phyloP scores from a whole-genome alignment of 768 basidiomycete genomes.

The Hebeloma cylindrosporum region DNA sequence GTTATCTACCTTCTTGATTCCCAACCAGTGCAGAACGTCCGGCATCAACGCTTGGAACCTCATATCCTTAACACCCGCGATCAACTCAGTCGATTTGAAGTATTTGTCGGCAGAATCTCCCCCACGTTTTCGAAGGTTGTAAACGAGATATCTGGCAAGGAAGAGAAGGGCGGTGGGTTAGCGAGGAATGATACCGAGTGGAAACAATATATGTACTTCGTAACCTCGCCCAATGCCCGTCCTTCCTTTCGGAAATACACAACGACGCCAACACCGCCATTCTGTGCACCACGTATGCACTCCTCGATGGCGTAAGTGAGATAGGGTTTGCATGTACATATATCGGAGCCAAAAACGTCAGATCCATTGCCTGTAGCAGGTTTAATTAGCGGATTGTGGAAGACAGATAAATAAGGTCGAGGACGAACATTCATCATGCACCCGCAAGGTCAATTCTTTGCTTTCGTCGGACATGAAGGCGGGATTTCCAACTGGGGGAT shows the following conservation, averaged over 20 bases:
- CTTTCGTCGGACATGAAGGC: conserved; percentile 71
- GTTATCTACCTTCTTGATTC: conserved; percentile 84
- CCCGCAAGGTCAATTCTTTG: conserved; percentile 83
- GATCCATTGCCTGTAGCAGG: conserved; percentile 78
- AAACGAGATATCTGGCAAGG: conserved; percentile 75
- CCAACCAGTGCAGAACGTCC: conserved; percentile 93
- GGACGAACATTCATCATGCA: conserved; percentile 91
- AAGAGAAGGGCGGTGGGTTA: neutral
- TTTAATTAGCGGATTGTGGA: neutral
- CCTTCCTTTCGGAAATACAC: conserved; percentile 96
- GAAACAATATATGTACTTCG: conserved; percentile 55
- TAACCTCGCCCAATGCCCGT: conserved; percentile 90
- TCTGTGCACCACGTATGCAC: conserved; percentile 73
- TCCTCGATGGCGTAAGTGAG: conserved; percentile 92
- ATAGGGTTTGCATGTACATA: conserved; percentile 93
- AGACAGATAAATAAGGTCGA: neutral
- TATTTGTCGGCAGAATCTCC: conserved; percentile 93
- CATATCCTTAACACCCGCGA: conserved; percentile 96
- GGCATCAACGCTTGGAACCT: conserved; percentile 96
- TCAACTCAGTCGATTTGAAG: conserved; percentile 90
- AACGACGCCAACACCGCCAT: conserved; percentile 84
- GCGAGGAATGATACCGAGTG: neutral
- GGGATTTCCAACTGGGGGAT: conserved; percentile 71
- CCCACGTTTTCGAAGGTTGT: conserved; percentile 93
- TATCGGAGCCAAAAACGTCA: conserved; percentile 94